Percentiles rank a stretch among this genome's conserved stretches.
These are phyloP conservation scores for Ceratobasidium sp. DNA, from an alignment of 1,284 basidiomycete species.

Conservation along the genomic window DNA sequence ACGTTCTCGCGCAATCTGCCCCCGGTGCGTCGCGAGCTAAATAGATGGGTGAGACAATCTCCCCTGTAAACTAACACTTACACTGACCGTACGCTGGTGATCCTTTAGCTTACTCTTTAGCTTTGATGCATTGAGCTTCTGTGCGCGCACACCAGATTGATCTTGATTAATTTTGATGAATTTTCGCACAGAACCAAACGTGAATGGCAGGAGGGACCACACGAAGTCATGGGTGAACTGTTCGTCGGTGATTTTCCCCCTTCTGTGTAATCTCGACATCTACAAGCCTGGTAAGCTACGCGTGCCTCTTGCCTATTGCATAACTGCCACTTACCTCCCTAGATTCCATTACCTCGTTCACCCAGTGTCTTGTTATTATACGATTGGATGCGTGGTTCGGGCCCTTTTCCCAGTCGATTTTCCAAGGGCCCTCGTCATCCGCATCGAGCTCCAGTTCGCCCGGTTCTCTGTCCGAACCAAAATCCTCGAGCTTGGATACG, in stretches of 20 bases:
- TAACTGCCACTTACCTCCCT: constrained; percentile 21
- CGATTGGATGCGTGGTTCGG: constrained; percentile 16
- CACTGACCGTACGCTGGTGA: constrained; percentile 14
- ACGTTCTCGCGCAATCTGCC: not conserved
- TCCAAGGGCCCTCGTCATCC: constrained; percentile 17
- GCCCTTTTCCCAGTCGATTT: constrained; percentile 5
- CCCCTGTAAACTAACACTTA: no score
- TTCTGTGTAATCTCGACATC: constrained; percentile 21
- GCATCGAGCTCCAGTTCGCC: constrained; percentile 1
- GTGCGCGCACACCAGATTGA: constrained; percentile 14
- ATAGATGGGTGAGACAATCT: not conserved
- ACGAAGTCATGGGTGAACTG: constrained; percentile 28
- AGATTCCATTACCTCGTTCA: constrained; percentile 15
- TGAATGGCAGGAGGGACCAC: constrained; percentile 2
- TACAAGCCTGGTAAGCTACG: not conserved
- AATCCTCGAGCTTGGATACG: constrained; percentile 16
- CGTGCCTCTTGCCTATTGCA: not conserved
- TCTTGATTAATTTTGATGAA: constrained; percentile 25
- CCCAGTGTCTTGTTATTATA: constrained; percentile 4
- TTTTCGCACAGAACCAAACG: constrained; percentile 17
- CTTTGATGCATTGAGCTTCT: constrained; percentile 13
- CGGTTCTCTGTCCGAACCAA: constrained; percentile 12
- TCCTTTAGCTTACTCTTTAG: constrained; percentile 21
- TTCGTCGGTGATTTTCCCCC: constrained; percentile 19
- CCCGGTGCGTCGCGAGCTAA: constrained; percentile 27